Evolutionary conservation across 306 rosid genomes (phyloP), one percentile per base, ranked within the genome.

Genomic region (Chamaecrista fasciculata): DNA sequence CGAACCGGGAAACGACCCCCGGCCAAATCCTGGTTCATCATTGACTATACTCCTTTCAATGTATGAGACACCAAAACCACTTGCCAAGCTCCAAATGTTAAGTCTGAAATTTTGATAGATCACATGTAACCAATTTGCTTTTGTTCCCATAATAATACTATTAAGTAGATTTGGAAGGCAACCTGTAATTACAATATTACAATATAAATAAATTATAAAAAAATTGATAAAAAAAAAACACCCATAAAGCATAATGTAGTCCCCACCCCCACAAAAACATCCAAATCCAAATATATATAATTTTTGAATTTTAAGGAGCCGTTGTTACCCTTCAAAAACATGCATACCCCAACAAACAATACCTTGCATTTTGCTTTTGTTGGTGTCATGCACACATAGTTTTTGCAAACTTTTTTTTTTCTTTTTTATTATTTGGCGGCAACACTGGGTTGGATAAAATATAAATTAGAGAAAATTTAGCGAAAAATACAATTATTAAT

Each of bases 351-450:
- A n/a, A n/a, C n/a, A n/a, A n/a, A n/a, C 44, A 29, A 9, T 36
- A 39, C 60, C 47, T 44, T 60, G 39, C 48, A 61, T n/a, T 69
- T 64, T 66, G 64, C 74, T 26, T 69, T 49, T 24, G 21, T 39
- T 16, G 9, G 46, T 26, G 46, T 23, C 68, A 47, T 50, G 49
- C 69, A 66, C 62, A 73, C 69, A 66, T 67, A 73, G 3, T 12
- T 52, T 5, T 25, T 63, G 40, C 48, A 28, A 62, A 50, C 62
- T 48, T 62, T 56, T 67, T 33, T 33, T 29, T 29, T 29, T 29
- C n/a, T 29, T 29, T 29, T 29, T 29, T 29, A 29, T 51, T 62
- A 84, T 80, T 87, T 87, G 92, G 92, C 92, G 92, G 92, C 87
- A 87, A 87, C 76, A 18, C 24, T 61, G 39, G 11, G 78, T 48